A percentile compares a stretch with the other conserved stretches of the same genome.
These are phyloP conservation scores for Polytrichum commune DNA, from an alignment of 225 moss, liverwort and hornwort genomes.

Conservation along the genomic window DNA sequence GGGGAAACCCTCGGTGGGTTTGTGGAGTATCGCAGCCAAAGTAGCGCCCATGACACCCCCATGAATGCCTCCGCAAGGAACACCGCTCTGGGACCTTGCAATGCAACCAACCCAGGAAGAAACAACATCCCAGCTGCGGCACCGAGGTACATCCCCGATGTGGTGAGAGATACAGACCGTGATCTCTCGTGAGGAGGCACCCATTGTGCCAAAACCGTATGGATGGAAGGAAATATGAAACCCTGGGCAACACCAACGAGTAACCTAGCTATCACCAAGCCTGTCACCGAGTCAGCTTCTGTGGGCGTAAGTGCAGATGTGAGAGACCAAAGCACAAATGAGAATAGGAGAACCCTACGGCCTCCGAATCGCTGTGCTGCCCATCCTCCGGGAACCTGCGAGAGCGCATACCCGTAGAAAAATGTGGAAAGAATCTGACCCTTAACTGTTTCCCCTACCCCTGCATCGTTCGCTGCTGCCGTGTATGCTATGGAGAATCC, in stretches of 20 bases:
- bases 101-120: conserved; percentile 80
- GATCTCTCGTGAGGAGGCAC: conserved; percentile 97
- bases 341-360: conserved; percentile 73
- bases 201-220: conserved; percentile 93
- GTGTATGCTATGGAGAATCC: conserved; percentile 97
- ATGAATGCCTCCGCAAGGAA: conserved; percentile 71
- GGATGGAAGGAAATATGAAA: conserved; percentile 96
- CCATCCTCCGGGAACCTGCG: conserved; percentile 97
- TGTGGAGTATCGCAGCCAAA: conserved; percentile 65
- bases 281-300: conserved; percentile 53
- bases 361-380: conserved; percentile 95
- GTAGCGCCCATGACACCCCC: conserved; percentile 84
- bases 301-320: conserved; percentile 93
- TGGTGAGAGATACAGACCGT: conserved; percentile 90
- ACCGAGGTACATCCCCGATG: conserved; percentile 97
- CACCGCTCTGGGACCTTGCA: conserved; percentile 80
- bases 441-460: conserved; percentile 83
- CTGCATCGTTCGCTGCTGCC: conserved; percentile 79
- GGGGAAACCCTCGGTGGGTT: conserved; percentile 72
- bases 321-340: conserved; percentile 86
- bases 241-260: conserved; percentile 95
- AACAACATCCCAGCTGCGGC: conserved; percentile 88
- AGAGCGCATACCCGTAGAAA: conserved; percentile 91
- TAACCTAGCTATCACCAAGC: conserved; percentile 70
- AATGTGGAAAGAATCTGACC: conserved; percentile 87